phyloP scores from a whole-genome alignment of 257 asterid species.

The Salvia hispanica region DNA sequence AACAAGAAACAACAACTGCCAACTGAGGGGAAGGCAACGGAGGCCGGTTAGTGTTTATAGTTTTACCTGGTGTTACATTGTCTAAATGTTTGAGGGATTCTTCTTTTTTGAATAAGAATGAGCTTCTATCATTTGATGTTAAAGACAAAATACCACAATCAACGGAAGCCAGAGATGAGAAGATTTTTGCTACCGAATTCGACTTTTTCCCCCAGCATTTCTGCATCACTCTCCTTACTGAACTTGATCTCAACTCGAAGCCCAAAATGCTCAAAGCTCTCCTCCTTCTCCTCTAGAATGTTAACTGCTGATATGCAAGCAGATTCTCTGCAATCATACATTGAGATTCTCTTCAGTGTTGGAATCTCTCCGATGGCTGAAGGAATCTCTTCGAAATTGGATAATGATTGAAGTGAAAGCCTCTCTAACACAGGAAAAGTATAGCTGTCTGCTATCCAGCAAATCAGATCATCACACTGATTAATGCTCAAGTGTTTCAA shows the following conservation, averaged over 20 bases:
- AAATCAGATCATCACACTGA: neutral
- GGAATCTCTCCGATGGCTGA: neutral
- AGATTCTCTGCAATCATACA: neutral
- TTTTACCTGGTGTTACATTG: slow-evolving; percentile 18
- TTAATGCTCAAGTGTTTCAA: neutral
- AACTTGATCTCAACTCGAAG: neutral
- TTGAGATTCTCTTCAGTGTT: neutral
- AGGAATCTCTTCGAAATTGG: neutral
- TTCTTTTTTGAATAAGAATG: slow-evolving; percentile 4
- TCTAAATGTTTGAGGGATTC: slow-evolving; percentile 2
- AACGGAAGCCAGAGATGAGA: neutral
- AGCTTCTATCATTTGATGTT: neutral
- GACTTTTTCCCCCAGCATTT: neutral
- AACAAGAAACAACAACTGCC: neutral
- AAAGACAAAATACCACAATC: too few relatives aligned
- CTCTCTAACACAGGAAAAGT: neutral
- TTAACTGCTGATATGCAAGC: neutral
- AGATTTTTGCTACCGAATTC: neutral
- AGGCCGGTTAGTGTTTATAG: neutral
- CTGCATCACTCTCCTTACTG: neutral
- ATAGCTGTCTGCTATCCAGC: neutral
- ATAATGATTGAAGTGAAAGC: neutral
- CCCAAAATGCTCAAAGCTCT: neutral
- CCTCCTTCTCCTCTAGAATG: neutral
- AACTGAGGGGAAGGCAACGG: slow-evolving; percentile 5